Base-by-base conservation (phyloP, 495 filamentous ascomycete species). In the Immersiella caudata region DNA sequence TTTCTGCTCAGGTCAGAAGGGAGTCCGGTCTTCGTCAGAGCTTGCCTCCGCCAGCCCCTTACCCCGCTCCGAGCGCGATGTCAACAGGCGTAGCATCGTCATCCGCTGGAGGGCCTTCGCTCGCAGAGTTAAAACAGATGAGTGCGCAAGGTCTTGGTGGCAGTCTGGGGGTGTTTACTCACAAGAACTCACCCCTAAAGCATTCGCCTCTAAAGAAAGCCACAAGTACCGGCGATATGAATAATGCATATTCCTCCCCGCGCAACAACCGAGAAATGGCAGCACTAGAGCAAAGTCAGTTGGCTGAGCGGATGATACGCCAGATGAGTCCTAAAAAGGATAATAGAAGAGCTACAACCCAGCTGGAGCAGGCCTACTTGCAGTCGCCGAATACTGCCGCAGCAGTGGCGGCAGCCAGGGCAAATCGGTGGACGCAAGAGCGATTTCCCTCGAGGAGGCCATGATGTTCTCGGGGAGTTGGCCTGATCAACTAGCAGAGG, bases 161-260 rank as follows among this genome's bases (percentile, higher is more conserved):
- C 16, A 94, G 86, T 74, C 80, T 96, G 29, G 93, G 93, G 8
- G 82, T 94, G 6, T 94, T 86, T 78, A 87, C 86, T 1, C 91
- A 96, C 75, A 86, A 89, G n/a, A 89, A 90, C 62, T 94, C 91
- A 8, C 93, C 93, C 12, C 79, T 96, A 27, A 87, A 91, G 67
- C 94, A 94, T 46, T 94, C 91, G 12, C 93, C 93, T 14, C 79
- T 96, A 27, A 87, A 91, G 67, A 94, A 94, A 68, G 73, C 78
- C 2, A 80, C 79, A 27, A 84, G 79, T 74, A 73, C 84, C 64
- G 78, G 79, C 40, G 80, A 82, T 29, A 81, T 84, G 57, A 70
- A 69, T 59, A 64, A 67, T 20, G 64, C 62, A 0, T 70, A 71
- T 21, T 22, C 40, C 54, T 79, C 80, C n/a, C 84, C 84, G 18